Base-by-base conservation (phyloP, 2,329 filamentous ascomycete species). In the Pseudogymnoascus sp. region DNA sequence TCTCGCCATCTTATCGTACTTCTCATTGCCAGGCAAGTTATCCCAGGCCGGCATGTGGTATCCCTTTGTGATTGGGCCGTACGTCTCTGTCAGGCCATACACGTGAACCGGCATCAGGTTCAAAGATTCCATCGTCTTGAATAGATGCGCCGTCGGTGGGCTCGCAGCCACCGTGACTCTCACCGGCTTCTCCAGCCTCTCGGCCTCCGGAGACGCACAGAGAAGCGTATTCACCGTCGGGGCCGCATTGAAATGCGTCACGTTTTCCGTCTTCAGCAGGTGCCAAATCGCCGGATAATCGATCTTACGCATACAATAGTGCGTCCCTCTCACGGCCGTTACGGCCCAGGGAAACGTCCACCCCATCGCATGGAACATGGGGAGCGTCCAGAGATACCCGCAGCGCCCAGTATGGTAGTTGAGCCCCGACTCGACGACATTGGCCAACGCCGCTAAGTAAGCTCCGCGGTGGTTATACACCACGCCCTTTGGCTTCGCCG, bases 201-300 rank as follows among this genome's bases (percentile, higher is more conserved):
- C 83, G 2, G 95, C 93, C 74, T 92, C 87, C 42, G 87, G 82
- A 2, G 90, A 83, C 11, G 88, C 88, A 72, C 95, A 96, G 2
- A 99, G 84, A 0, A 97, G 78, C 0, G 93, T 99, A 74, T 97
- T 97, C 62, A 99, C 95, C 0, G 95, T 99, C 0, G 95, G 95
- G 0, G 93, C 95, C 0, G 93, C 93, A 72, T 93, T 96, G 78
- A 96, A 97, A 76, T 99, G 95, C 0, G 92, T 97, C 67, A 99
- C 89, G 6, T 84, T 80, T 75, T 97, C 90, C 62, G 91, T 84
- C 71, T 92, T 96, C 35, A 99, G 78, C 3, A 99, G 78, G 60
- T 84, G 83, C 95, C 95, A 99, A 65, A 99, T 96, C 64, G 93
- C 81, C 0, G 90, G 86, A 73, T 99, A 99, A 76, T 97, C 92